These are phyloP conservation scores for Psilocybe cubensis DNA, from an alignment of 768 basidiomycete genomes.

Conservation along the genomic window DNA sequence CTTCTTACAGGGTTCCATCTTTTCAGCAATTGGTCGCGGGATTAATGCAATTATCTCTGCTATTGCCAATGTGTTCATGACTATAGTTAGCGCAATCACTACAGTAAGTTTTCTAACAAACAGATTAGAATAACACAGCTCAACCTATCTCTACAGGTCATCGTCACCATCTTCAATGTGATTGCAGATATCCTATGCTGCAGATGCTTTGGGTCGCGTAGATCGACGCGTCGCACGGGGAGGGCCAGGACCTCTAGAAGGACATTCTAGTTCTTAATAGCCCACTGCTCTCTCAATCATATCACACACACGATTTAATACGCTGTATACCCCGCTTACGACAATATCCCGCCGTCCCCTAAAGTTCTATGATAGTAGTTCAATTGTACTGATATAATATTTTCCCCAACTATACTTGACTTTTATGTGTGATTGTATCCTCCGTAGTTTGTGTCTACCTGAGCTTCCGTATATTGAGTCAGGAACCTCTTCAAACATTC, in stretches of 20 bases:
- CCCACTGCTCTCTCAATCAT: background rate
- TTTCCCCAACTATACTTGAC: too few species aligned
- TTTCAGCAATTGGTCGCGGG: slow-evolving; percentile 66
- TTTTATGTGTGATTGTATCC: too few species aligned
- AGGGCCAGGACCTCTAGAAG: slow-evolving; percentile 4
- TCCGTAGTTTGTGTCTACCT: too few species aligned
- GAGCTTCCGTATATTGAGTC: too few species aligned
- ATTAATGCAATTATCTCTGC: slow-evolving; percentile 64
- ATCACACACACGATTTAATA: background rate
- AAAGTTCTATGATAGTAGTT: too few species aligned
- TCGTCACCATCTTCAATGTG: slow-evolving; percentile 67
- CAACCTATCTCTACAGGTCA: slow-evolving; percentile 41
- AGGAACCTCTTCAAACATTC: too few species aligned
- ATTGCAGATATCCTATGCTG: slow-evolving; percentile 61
- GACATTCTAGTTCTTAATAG: background rate
- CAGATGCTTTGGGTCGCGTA: slow-evolving; percentile 46
- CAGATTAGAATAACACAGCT: background rate
- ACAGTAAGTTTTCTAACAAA: slow-evolving; percentile 44
- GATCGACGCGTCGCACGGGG: slow-evolving; percentile 23
- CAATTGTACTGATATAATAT: too few species aligned
- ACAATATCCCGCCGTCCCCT: too few species aligned
- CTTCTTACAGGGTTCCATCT: slow-evolving; percentile 59
- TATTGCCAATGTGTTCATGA: slow-evolving; percentile 60
- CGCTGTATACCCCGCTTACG: too few species aligned
- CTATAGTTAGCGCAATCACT: slow-evolving; percentile 62